Percentiles rank a stretch among this genome's conserved stretches.
phyloP scores from a whole-genome alignment of 306 rosid genomes.

The Geum urbanum region DNA sequence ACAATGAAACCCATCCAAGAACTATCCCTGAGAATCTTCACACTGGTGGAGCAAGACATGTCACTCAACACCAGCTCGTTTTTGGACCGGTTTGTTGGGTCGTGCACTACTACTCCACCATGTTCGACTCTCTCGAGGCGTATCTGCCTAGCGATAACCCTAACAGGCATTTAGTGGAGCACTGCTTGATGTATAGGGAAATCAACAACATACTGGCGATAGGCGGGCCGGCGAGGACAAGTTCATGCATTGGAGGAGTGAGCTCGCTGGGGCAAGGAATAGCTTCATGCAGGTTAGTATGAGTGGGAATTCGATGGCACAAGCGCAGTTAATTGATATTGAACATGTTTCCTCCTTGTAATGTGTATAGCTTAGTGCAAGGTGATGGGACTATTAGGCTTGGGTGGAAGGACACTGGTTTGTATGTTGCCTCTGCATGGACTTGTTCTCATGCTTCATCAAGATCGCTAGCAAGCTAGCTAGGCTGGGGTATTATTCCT shows the following conservation, averaged over 20 bases:
- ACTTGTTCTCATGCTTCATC: conserved; percentile 39
- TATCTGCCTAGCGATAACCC: conserved; percentile 47
- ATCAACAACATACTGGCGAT: conserved; percentile 73
- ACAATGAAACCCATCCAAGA: conserved; percentile 51
- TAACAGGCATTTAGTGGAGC: conserved; percentile 58
- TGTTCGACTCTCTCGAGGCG: conserved; percentile 75
- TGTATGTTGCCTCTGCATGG: conserved; percentile 93
- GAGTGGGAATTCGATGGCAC: conserved; percentile 79
- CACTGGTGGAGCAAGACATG: conserved; percentile 80
- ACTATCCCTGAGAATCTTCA: conserved; percentile 56
- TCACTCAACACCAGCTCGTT: conserved; percentile 54
- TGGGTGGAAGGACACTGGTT: conserved; percentile 80
- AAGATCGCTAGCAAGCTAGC: conserved; percentile 9
- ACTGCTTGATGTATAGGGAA: conserved; percentile 45
- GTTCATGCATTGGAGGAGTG: conserved; percentile 69
- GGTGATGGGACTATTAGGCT: conserved; percentile 72
- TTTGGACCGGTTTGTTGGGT: conserved; percentile 79
- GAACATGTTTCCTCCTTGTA: conserved; percentile 57
- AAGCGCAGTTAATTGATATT: conserved; percentile 83
- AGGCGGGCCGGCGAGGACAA: conserved; percentile 93
- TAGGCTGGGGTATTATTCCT: too few species aligned
- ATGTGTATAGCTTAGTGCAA: conserved; percentile 67
- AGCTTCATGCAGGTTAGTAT: conserved; percentile 55
- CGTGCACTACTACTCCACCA: conserved; percentile 78
- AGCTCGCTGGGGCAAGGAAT: conserved; percentile 37